Evolutionary conservation across 1,284 basidiomycete species (phyloP).

Genomic region (Bondarzewia mesenterica): DNA sequence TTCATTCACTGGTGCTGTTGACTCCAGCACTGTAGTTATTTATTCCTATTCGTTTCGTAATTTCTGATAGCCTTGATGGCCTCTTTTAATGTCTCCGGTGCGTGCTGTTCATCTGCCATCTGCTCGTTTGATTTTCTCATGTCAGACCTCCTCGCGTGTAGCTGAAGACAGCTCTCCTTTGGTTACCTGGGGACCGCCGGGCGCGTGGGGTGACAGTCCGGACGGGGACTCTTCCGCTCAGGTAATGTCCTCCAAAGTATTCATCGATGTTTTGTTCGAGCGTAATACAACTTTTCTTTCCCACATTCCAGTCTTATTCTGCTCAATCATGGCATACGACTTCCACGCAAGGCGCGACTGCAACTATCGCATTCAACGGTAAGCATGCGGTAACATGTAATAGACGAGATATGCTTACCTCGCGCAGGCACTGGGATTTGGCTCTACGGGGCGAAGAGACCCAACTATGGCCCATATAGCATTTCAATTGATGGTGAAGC

Average conservation of each 20-base stretch:
- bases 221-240: slow-evolving; percentile 24
- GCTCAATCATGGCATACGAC: slow-evolving; percentile 32
- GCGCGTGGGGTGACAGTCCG: slow-evolving; percentile 35
- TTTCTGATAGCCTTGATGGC: slow-evolving; percentile 34
- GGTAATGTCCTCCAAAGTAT: too few species aligned
- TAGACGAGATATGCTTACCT: background rate
- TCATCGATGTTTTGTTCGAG: background rate
- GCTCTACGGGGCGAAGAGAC: slow-evolving; percentile 37
- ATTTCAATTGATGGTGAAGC: slow-evolving; percentile 38
- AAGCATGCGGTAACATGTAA: background rate
- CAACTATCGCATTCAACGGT: slow-evolving; percentile 36
- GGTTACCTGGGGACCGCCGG: slow-evolving; percentile 33
- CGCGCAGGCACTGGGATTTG: slow-evolving; percentile 37
- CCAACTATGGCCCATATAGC: slow-evolving; percentile 40
- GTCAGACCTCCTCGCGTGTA: slow-evolving; percentile 13
- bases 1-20: slow-evolving; percentile 13
- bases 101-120: slow-evolving; percentile 3
- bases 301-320: slow-evolving; percentile 28
- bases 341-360: slow-evolving; percentile 30
- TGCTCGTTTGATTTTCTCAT: slow-evolving; percentile 6
- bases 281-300: background rate
- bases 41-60: slow-evolving; percentile 13
- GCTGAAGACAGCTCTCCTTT: slow-evolving; percentile 40
- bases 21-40: slow-evolving; percentile 7
- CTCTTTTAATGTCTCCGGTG: slow-evolving; percentile 34